These are phyloP conservation scores for Cystoderma amianthinum DNA, from an alignment of 768 basidiomycete genomes.

Conservation along the genomic window DNA sequence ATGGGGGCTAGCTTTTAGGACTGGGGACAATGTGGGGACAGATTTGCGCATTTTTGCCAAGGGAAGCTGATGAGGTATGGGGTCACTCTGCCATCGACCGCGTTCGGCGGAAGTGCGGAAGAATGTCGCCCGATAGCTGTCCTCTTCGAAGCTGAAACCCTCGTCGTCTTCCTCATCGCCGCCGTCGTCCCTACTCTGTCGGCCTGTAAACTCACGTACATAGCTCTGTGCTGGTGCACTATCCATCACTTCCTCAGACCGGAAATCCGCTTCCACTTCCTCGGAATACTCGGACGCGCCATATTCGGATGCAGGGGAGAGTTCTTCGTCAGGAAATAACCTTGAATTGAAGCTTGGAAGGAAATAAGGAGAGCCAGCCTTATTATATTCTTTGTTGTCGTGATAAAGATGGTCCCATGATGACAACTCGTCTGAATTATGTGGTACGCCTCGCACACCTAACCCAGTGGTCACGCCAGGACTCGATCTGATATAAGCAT, in stretches of 20 bases:
- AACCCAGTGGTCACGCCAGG: conserved; percentile 21
- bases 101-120: conserved; percentile 53
- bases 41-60: conserved; percentile 22
- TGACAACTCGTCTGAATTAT: conserved; percentile 20
- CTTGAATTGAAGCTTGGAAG: conserved; percentile 20
- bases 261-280: conserved; percentile 13
- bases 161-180: conserved; percentile 19
- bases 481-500: conserved; percentile 28
- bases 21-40: conserved; percentile 22
- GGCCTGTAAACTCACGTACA: conserved; percentile 14
- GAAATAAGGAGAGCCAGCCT: conserved; percentile 12
- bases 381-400: too few relatives aligned
- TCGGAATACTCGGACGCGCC: conserved; percentile 25
- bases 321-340: conserved; percentile 16
- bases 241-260: conserved; percentile 14
- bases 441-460: conserved; percentile 9
- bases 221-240: conserved; percentile 18
- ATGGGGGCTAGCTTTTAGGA: conserved; percentile 17
- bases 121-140: conserved; percentile 36
- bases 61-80: conserved; percentile 23
- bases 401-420: conserved; percentile 14
- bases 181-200: conserved; percentile 25
- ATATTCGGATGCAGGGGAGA: conserved; percentile 23
- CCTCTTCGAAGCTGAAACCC: conserved; percentile 19
- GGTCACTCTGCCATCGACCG: conserved; percentile 51